Base-by-base conservation (phyloP, 2,329 filamentous ascomycete species). In the Cucurbitaria berberidis region DNA sequence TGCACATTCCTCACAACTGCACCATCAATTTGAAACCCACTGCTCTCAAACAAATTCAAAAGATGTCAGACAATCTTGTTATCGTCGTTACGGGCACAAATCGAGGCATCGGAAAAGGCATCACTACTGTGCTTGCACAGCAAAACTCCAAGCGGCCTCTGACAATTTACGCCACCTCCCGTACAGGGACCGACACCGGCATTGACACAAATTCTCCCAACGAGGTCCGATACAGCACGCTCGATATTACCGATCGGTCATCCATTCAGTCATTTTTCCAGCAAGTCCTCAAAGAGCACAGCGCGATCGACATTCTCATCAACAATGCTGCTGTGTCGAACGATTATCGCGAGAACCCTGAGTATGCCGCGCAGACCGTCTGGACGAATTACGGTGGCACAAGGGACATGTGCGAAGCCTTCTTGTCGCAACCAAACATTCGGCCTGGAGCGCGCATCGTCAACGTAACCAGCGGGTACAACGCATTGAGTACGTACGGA, bases 81-180 rank as follows among this genome's bases (percentile, higher is more conserved):
- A 45, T 67, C 30, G 57, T 67, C 26, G 63, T 67, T n/a, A 67
- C 64, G 10, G 64, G 62, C 22, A 44, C 62, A 4, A 67, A 61
- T 30, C 59, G 64, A 11, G 63, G 64, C 11, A 49, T 66, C 16
- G 64, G 64, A n/a, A 62, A 58, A 39, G 62, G 60, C 50, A 67
- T 65, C 29, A 35, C 56, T 39, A 51, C 54, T n/a, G 53, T 65
- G 21, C 62, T 67, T 8, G 60, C 60, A 15, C 42, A 46, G 54
- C 61, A 55, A 8, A 36, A 58, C 16, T 49, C 55, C 32, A 21
- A 46, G 7, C 53, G 39, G 6, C 62, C 62, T 0, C 21, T 65
- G 7, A 51, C 18, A 6, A 63, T 67, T 22, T 60, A 64, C 15
- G 64, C 64, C 18, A 65, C 64, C 5, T 67, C 62, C 1, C 60